Base-by-base conservation (phyloP, 2,329 filamentous ascomycete genomes). In the Knoxdaviesia capensis region DNA sequence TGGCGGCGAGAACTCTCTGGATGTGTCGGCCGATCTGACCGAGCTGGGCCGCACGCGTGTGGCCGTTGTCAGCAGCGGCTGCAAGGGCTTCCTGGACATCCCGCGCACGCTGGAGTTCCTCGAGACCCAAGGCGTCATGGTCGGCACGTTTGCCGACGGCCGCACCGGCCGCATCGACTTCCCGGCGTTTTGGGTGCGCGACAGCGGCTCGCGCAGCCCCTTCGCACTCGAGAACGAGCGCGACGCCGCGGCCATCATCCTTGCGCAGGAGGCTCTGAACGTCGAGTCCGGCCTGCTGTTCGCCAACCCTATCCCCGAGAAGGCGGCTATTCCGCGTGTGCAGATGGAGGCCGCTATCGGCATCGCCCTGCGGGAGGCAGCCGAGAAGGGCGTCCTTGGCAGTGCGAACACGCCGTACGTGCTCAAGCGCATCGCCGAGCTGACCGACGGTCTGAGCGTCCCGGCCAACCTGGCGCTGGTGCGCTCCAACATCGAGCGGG, bases 41-140 rank as follows among this genome's bases (percentile, higher is more conserved):
- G 90, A 96, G 65, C 72, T 98, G 41, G 87, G 90, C 10, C 72
- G 86, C 44, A 94, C 87, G 6, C 75, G 83, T 7, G 79, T 98
- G 41, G 80, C 87, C 30, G 87, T 98, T 3, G 67, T 98, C 41
- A 82, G 80, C 57, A 85, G 82, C 48, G 90, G 90, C 9, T 92
- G 85, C 62, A 98, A 98, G 62, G 90, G 88, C 47, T 96, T 98
- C 58, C 67, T 98, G 34, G 90, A 98, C 54, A 86, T 94, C 45
- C 77, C 81, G 3, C 71, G 84, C 41, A 98, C 90, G 0, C 67
- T 98, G 5, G 90, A 98, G 62, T 69, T 68, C 50, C 64, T 79
- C 20, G 75, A 79, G 56, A 78, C 74, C 0, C 74, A 79, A 54
- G 82, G 82, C 7, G 86, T 85, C 28, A 70, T 79, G 34, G 86